These are phyloP conservation scores for Allium fistulosum DNA, from an alignment of 106 monocot species.

Conservation along the genomic window DNA sequence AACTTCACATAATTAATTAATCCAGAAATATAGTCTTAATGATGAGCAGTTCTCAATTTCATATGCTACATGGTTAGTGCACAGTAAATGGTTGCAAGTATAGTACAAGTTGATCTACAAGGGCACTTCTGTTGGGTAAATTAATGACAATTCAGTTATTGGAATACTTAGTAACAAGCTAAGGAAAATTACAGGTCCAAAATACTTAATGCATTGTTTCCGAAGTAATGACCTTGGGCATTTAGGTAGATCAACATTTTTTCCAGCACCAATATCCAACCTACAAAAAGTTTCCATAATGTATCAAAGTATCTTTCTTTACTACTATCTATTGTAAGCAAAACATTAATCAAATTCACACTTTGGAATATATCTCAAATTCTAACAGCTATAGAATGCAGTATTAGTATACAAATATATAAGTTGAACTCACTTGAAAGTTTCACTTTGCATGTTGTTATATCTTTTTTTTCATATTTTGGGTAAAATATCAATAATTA, in stretches of 20 bases:
- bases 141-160: too few species aligned
- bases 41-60: too few species aligned
- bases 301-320: background rate
- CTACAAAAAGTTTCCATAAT: constrained; percentile 19
- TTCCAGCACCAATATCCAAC: constrained; percentile 83
- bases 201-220: constrained; percentile 76
- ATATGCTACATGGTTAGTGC: too few species aligned
- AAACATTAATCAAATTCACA: background rate
- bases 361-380: background rate
- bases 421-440: too few species aligned
- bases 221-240: constrained; percentile 66
- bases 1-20: too few species aligned
- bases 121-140: too few species aligned
- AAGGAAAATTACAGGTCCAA: constrained; percentile 64
- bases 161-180: too few species aligned
- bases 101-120: too few species aligned
- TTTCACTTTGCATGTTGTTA: background rate
- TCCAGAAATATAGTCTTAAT: too few species aligned
- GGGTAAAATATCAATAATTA: background rate
- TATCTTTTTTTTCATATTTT: background rate
- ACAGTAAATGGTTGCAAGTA: too few species aligned
- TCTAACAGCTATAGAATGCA: too few species aligned
- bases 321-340: background rate
- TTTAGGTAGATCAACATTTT: constrained; percentile 57
- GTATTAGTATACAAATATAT: too few species aligned